These are phyloP conservation scores for Trametes maxima DNA, from an alignment of 768 basidiomycete genomes.

Conservation along the genomic window DNA sequence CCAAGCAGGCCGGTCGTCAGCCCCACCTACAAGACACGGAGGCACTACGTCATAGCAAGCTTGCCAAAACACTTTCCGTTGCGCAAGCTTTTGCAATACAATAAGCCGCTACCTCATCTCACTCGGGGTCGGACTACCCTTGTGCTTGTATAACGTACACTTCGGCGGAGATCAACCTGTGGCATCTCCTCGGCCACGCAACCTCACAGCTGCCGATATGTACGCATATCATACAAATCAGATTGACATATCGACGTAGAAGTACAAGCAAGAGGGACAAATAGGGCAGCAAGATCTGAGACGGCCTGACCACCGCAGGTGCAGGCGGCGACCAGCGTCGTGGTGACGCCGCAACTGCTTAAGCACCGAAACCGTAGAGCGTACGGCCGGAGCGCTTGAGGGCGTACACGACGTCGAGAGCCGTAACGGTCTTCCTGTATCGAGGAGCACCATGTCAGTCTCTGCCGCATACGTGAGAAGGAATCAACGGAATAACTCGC, in stretches of 20 bases:
- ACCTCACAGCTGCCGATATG: too few species aligned
- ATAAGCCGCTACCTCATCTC: too few species aligned
- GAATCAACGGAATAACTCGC: conserved; percentile 20
- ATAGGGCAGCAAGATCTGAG: conserved; percentile 1
- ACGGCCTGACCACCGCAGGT: neutral
- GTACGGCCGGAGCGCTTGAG: conserved; percentile 52
- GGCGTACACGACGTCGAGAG: conserved; percentile 54
- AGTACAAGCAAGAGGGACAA: conserved; percentile 6
- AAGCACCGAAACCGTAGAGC: conserved; percentile 58
- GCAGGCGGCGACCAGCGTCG: neutral
- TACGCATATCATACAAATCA: conserved; percentile 12
- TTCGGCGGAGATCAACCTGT: neutral
- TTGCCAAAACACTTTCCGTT: too few species aligned
- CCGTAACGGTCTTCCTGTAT: conserved; percentile 44
- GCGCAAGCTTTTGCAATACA: too few species aligned
- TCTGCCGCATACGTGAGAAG: neutral
- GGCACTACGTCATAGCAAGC: too few species aligned
- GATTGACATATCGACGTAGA: conserved; percentile 14
- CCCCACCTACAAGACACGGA: too few species aligned
- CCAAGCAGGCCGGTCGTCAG: too few species aligned
- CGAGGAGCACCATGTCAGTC: neutral
- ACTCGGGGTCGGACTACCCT: neutral
- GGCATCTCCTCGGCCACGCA: neutral
- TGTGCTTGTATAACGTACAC: neutral
- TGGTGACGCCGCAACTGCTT: conserved; percentile 13